Percentiles rank a stretch among this genome's conserved stretches.
Evolutionary conservation across 2,329 filamentous ascomycete species (phyloP).

Genomic region (Colletotrichum liaoningense): DNA sequence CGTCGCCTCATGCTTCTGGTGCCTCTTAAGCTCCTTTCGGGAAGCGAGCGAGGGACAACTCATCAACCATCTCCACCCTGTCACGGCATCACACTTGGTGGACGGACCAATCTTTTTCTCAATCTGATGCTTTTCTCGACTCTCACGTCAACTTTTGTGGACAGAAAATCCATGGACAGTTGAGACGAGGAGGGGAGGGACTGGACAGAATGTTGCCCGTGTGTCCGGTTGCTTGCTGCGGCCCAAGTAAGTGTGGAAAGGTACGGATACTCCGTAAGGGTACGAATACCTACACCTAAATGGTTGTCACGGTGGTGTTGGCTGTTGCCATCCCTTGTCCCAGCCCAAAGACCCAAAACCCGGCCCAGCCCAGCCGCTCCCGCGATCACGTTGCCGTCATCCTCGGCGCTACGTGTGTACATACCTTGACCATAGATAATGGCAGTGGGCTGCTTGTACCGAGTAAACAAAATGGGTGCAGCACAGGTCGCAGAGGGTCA

Average conservation of each 20-base stretch:
- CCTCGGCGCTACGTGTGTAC: slow-evolving; percentile 24
- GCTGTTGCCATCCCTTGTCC: background rate
- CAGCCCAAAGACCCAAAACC: slow-evolving; percentile 15
- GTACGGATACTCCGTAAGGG: too few relatives aligned
- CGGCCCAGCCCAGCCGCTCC: slow-evolving; percentile 34
- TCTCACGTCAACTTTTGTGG: background rate
- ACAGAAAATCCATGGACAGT: background rate
- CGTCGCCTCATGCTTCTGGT: slow-evolving; percentile 8
- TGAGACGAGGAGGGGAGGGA: slow-evolving; percentile 2
- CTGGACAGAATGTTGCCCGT: background rate
- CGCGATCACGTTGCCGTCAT: slow-evolving; percentile 21
- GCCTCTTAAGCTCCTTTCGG: slow-evolving; percentile 28
- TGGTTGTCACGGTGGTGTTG: background rate
- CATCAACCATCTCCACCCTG: slow-evolving; percentile 34
- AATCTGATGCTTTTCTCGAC: background rate
- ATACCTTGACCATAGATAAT: background rate
- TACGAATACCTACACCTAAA: too few relatives aligned
- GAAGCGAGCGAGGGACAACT: slow-evolving; percentile 35
- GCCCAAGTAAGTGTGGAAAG: too few relatives aligned
- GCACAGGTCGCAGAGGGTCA: background rate
- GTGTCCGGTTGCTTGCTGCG: background rate
- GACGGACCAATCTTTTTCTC: background rate
- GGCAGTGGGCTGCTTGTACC: slow-evolving; percentile 1
- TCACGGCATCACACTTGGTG: background rate
- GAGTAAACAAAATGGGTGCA: background rate